Evolutionary conservation across 2,329 filamentous ascomycete genomes (phyloP), one percentile per base, ranked within the genome.

Genomic region (Monilinia fructigena): DNA sequence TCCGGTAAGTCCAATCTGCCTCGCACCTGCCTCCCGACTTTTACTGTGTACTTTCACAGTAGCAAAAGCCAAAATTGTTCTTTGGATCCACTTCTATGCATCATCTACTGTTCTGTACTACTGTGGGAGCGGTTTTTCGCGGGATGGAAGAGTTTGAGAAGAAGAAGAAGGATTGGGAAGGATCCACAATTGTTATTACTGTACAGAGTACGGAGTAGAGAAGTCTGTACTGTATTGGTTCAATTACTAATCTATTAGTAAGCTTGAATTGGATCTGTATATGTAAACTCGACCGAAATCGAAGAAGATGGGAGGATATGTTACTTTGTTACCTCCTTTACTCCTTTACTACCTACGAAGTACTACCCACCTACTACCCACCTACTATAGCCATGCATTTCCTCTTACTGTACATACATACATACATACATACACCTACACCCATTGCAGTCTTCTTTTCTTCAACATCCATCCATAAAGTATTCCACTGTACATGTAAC

Each of bases 51-150:
- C 31, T 4, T 4, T 6, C 31, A 31, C 31, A 31, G 31, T 31
- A 31, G 31, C 50, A 45, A 60, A 60, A 23, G 23, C 28, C 58
- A 60, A 48, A 26, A 60, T 38, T 50, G 45, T 50, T 50, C 45
- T 50, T 50, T 23, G 58, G 28, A 45, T 60, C 58, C 58, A 60
- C 58, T 60, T n/a, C 38, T 31, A 31, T 31, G 31, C 3, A 6
- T 31, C 3, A 6, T 31, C 31, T 31, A 31, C 31, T 4, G 31
- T 4, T 4, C 6, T 4, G 31, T 31, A 6, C 31, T 4, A 31
- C 31, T 6, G 31, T 35, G 7, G 7, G n/a, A 42, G 56, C 42
- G 56, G 56, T 35, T 48, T 48, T 23, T 20, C 10, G 31, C 28
- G 56, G 40, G 56, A 60, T 60, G 16, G 28, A 20, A 35, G 31